These are phyloP conservation scores for Fusarium mexicanum DNA, from an alignment of 2,329 filamentous ascomycete species.

Conservation along the genomic window DNA sequence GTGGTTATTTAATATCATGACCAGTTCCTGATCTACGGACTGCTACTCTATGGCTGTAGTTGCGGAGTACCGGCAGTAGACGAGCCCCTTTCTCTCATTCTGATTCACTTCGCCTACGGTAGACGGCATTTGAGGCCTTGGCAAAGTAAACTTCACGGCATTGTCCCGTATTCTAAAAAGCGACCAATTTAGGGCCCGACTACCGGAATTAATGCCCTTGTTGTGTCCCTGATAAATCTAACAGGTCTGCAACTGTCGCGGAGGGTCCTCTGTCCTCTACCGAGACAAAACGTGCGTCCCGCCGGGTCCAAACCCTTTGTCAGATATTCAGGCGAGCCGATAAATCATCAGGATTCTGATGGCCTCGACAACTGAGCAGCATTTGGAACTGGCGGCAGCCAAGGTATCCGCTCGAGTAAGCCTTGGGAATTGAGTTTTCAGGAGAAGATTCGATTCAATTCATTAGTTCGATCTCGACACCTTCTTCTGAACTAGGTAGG, in stretches of 20 bases:
- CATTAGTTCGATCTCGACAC: background rate
- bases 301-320: constrained; percentile 10
- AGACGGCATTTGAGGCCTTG: constrained; percentile 16
- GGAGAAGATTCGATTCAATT: background rate
- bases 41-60: background rate
- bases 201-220: background rate
- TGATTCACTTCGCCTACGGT: background rate
- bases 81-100: background rate
- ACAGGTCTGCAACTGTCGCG: background rate
- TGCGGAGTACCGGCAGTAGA: background rate
- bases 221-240: background rate
- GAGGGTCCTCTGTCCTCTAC: background rate
- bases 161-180: background rate
- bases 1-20: background rate
- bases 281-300: constrained; percentile 13
- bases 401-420: background rate
- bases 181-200: constrained; percentile 1
- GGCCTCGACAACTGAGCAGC: background rate
- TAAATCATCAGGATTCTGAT: constrained; percentile 1
- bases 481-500: background rate
- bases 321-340: background rate
- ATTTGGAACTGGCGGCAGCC: background rate
- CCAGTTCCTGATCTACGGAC: constrained; percentile 13
- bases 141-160: background rate
- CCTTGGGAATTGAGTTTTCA: background rate